Percentiles rank a stretch among this genome's conserved stretches.
These are phyloP conservation scores for Phaeosphaeria sp. DNA, from an alignment of 2,329 filamentous ascomycete species.

Conservation along the genomic window DNA sequence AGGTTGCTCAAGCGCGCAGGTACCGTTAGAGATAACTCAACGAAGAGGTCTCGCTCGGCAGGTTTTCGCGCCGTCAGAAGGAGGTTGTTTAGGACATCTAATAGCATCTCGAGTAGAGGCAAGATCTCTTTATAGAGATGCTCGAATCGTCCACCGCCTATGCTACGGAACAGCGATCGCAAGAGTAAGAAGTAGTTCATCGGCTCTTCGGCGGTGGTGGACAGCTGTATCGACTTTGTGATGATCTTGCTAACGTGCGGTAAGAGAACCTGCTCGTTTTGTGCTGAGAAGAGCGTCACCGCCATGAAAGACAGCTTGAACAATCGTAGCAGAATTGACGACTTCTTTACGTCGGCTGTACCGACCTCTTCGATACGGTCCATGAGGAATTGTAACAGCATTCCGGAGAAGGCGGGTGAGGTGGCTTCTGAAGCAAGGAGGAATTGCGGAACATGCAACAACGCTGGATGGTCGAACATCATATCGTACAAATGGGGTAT, in stretches of 20 bases:
- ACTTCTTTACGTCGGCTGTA: conserved; percentile 87
- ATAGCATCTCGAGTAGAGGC: conserved; percentile 92
- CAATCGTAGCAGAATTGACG: conserved; percentile 87
- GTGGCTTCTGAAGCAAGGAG: conserved; percentile 99
- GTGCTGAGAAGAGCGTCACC: conserved; percentile 89
- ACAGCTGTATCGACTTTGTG: conserved; percentile 94
- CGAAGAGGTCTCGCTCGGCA: conserved; percentile 90
- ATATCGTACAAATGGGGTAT: conserved; percentile 96
- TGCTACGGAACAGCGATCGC: conserved; percentile 91
- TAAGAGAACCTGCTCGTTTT: conserved; percentile 94
- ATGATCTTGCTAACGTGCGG: conserved; percentile 98
- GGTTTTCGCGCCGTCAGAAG: conserved; percentile 89
- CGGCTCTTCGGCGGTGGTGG: conserved; percentile 92
- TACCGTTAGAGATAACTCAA: conserved; percentile 95
- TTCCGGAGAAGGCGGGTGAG: conserved; percentile 95
- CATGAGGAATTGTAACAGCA: conserved; percentile 98
- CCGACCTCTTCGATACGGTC: conserved; percentile 94
- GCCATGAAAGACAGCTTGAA: conserved; percentile 99
- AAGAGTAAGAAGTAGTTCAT: conserved; percentile 98
- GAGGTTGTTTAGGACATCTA: conserved; percentile 96
- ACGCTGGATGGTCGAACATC: conserved; percentile 93
- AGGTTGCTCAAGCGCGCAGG: conserved; percentile 93
- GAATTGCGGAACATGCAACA: conserved; percentile 96
- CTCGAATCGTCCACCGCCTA: conserved; percentile 96
- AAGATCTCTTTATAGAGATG: conserved; percentile 98